Evolutionary conservation across 345 rosid genomes (phyloP).

Genomic region (Capsella bursapastoris): DNA sequence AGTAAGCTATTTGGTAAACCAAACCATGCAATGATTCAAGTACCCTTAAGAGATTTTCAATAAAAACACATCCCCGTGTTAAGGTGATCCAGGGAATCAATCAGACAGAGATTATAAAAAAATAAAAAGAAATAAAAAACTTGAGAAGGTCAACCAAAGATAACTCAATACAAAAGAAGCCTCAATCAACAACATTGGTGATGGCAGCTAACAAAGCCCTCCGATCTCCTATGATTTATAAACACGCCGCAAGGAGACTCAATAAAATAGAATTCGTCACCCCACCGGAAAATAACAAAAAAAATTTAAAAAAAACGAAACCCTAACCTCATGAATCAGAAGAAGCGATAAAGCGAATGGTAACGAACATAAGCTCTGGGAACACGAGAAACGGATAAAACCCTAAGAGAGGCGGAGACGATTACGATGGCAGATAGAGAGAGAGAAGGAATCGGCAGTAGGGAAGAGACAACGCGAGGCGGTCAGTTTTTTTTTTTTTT

Average conservation of each 20-base stretch:
- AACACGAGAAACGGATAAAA: conserved; percentile 16
- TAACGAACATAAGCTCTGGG: conserved; percentile 17
- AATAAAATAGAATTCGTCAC: conserved; percentile 2
- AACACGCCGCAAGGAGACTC: background rate
- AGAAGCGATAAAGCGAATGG: conserved; percentile 37
- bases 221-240: conserved; percentile 10
- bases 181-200: conserved; percentile 43
- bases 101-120: background rate
- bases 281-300: background rate
- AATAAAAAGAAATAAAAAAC: background rate
- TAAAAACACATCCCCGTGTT: conserved; percentile 43
- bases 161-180: conserved; percentile 44
- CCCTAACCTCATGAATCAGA: conserved; percentile 49
- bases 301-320: conserved; percentile 22
- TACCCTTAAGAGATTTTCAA: conserved; percentile 33
- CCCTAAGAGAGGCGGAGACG: conserved; percentile 44
- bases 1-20: conserved; percentile 36
- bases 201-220: conserved; percentile 32
- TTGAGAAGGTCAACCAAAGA: conserved; percentile 30
- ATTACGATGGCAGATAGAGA: conserved; percentile 27
- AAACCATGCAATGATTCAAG: conserved; percentile 28
- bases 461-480: conserved; percentile 40
- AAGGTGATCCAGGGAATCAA: conserved; percentile 34
- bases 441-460: conserved; percentile 30
- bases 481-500: conserved; percentile 22